phyloP scores from a whole-genome alignment of 1,284 basidiomycete genomes.

The Ustilago tritici region DNA sequence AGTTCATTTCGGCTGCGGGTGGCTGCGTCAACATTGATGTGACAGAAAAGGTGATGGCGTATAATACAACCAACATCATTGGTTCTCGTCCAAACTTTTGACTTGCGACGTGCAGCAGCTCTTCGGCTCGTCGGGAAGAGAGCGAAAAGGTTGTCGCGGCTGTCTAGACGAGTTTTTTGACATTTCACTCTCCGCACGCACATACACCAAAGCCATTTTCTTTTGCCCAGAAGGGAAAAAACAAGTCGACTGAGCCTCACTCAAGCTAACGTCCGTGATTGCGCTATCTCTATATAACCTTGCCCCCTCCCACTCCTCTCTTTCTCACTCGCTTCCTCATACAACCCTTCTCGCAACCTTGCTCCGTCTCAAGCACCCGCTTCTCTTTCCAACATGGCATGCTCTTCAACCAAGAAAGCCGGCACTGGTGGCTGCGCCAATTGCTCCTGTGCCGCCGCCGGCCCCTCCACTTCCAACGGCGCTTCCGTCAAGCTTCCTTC shows the following conservation, averaged over 20 bases:
- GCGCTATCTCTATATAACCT: neutral
- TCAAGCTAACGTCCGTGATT: neutral
- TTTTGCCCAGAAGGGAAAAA: neutral
- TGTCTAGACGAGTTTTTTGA: neutral
- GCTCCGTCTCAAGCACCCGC: neutral
- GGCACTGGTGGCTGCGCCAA: conserved; percentile 32
- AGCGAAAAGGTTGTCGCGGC: neutral
- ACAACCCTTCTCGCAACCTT: neutral
- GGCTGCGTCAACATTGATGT: conserved; percentile 3
- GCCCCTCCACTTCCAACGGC: conserved; percentile 7
- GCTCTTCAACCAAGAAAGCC: conserved; percentile 34
- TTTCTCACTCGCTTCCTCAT: neutral
- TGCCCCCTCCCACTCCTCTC: neutral
- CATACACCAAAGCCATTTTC: neutral
- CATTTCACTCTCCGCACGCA: neutral
- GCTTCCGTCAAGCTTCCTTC: conserved; percentile 39
- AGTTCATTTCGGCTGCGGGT: neutral
- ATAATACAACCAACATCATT: conserved; percentile 35
- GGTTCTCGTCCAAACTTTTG: neutral
- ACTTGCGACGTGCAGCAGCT: neutral
- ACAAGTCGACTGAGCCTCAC: neutral
- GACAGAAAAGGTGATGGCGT: conserved; percentile 1
- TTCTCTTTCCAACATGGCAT: conserved; percentile 26
- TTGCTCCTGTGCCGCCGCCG: conserved; percentile 35
- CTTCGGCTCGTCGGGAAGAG: neutral